These are phyloP conservation scores for Lachancea mirantina DNA, from an alignment of 805 yeast species.

Conservation along the genomic window DNA sequence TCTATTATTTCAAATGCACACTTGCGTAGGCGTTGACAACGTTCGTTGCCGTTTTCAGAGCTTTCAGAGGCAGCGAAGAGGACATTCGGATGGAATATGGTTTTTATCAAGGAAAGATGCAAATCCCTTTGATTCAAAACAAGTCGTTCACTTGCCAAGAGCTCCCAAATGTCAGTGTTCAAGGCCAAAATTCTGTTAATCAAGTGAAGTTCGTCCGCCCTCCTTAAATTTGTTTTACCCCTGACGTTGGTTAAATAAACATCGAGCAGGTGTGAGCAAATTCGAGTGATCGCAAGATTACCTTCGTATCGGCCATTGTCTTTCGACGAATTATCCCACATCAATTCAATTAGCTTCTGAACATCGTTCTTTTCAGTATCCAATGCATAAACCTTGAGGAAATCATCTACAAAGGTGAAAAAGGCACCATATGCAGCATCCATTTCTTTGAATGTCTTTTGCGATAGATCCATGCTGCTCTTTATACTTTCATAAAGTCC, in stretches of 20 bases:
- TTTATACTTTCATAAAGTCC: slow-evolving; percentile 13
- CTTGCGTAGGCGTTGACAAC: too few relatives aligned
- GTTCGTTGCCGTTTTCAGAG: slow-evolving; percentile 26
- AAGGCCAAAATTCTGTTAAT: slow-evolving; percentile 29
- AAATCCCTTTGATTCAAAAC: slow-evolving; percentile 57
- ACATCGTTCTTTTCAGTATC: slow-evolving; percentile 13
- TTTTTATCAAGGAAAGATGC: slow-evolving; percentile 50
- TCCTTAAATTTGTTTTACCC: slow-evolving; percentile 1
- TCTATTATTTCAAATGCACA: slow-evolving; percentile 43
- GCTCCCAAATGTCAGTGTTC: slow-evolving; percentile 48
- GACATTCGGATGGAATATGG: slow-evolving; percentile 38
- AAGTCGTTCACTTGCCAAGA: slow-evolving; percentile 50
- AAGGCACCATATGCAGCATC: slow-evolving; percentile 26
- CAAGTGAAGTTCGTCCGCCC: slow-evolving; percentile 8
- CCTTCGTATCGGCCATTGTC: slow-evolving; percentile 26
- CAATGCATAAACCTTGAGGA: slow-evolving; percentile 18
- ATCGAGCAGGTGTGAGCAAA: slow-evolving; percentile 15
- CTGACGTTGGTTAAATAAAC: slow-evolving; percentile 7
- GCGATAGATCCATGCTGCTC: slow-evolving; percentile 1
- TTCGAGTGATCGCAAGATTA: slow-evolving; percentile 16
- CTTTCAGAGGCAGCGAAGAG: slow-evolving; percentile 22
- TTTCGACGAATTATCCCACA: slow-evolving; percentile 14
- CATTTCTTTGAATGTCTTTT: slow-evolving; percentile 22
- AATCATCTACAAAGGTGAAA: slow-evolving; percentile 19
- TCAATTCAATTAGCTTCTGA: slow-evolving; percentile 10